phyloP scores from a whole-genome alignment of 768 basidiomycete species.

The Saitozyma podzolica region DNA sequence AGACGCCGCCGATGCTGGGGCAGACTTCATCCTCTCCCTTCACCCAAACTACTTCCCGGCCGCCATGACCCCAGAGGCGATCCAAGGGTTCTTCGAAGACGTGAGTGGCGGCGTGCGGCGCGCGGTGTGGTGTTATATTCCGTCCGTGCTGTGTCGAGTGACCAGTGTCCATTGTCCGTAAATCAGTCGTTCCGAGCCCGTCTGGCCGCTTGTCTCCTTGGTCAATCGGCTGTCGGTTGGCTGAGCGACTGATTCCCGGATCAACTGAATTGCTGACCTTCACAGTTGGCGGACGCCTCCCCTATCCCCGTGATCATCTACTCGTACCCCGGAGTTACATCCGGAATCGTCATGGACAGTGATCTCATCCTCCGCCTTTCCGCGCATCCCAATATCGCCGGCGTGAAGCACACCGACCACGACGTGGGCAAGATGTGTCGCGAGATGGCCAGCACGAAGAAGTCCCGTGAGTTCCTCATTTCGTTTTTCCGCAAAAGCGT shows the following conservation, averaged over 20 bases:
- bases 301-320: constrained; percentile 51
- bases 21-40: constrained; percentile 21
- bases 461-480: no score
- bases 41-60: constrained; percentile 26
- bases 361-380: constrained; percentile 46
- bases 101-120: constrained; percentile 18
- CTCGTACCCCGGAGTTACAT: constrained; percentile 49
- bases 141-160: no score
- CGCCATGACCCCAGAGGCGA: constrained; percentile 33
- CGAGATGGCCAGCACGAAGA: neutral
- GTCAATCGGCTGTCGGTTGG: no score
- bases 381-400: constrained; percentile 51
- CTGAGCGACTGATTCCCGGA: no score
- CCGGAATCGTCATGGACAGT: constrained; percentile 51
- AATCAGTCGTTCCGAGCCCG: no score
- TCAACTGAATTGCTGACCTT: no score
- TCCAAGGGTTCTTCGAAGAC: constrained; percentile 43
- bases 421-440: constrained; percentile 49
- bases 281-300: constrained; percentile 46
- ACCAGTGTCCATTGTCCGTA: no score
- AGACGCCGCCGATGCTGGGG: constrained; percentile 9
- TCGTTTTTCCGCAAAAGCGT: no score
- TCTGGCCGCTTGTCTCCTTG: no score
- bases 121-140: no score
- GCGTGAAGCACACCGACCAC: constrained; percentile 53